A percentile compares a stretch with the other conserved stretches of the same genome.
Conservation (phyloP, 192 early-diverging fungal species). For the Backusella liffmaniae region DNA sequence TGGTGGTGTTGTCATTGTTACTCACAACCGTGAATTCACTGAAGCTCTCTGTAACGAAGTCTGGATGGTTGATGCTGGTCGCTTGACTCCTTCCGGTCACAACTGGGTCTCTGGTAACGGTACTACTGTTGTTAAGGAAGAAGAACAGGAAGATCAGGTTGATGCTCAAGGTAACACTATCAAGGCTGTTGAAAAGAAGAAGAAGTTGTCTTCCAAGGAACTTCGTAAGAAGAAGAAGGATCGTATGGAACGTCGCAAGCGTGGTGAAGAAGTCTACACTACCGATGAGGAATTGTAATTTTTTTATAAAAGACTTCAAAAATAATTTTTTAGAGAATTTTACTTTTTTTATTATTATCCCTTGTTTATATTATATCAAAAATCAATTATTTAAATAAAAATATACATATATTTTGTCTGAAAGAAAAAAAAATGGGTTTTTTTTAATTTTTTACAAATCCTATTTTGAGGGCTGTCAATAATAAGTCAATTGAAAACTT, state of each 20-base stretch:
- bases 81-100: slow-evolving; percentile 45
- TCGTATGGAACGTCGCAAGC: slow-evolving; percentile 54
- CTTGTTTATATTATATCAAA: slow-evolving; percentile 5
- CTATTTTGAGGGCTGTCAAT: not conserved
- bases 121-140: slow-evolving; percentile 43
- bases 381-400: slow-evolving; percentile 8
- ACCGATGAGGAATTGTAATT: slow-evolving; percentile 18
- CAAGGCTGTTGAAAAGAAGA: slow-evolving; percentile 68
- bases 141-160: slow-evolving; percentile 47
- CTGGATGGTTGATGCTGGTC: slow-evolving; percentile 73
- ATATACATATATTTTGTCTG: slow-evolving; percentile 5
- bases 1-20: slow-evolving; percentile 82
- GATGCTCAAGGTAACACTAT: slow-evolving; percentile 78
- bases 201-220: slow-evolving; percentile 53
- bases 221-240: slow-evolving; percentile 59
- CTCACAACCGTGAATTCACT: slow-evolving; percentile 83
- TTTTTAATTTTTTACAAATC: not conserved
- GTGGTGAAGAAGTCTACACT: slow-evolving; percentile 50
- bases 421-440: not conserved
- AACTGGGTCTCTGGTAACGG: slow-evolving; percentile 54
- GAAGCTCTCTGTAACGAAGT: slow-evolving; percentile 68
- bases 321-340: slow-evolving; percentile 7
- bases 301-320: slow-evolving; percentile 10
- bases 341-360: slow-evolving; percentile 8
- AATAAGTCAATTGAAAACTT: not conserved